Conservation (phyloP, 176 grass and related monocot species). For the Urochloa ruziziensis region DNA sequence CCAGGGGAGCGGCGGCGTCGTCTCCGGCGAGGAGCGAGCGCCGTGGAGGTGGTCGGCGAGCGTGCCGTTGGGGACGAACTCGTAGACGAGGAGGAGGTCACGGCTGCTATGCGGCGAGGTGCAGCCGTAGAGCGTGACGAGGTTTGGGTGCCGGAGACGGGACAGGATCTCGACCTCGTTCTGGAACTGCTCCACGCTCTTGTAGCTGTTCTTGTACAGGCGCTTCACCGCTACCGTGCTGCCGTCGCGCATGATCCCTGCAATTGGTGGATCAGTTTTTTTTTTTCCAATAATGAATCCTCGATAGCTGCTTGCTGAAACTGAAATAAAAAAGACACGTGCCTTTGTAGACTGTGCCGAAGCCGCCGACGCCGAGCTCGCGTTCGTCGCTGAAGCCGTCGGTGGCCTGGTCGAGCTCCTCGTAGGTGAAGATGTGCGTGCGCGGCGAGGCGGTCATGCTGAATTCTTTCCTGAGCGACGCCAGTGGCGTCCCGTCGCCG, state of each 20-base stretch:
- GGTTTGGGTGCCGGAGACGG: slow-evolving; percentile 52
- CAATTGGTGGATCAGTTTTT: no score
- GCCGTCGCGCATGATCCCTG: slow-evolving; percentile 43
- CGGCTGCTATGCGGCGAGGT: slow-evolving; percentile 21
- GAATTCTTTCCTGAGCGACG: slow-evolving; percentile 35
- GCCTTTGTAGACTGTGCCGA: slow-evolving; percentile 66
- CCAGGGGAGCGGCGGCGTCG: background rate
- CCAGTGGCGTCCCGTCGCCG: background rate
- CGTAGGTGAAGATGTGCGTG: slow-evolving; percentile 48
- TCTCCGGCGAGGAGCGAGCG: background rate
- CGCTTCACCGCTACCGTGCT: slow-evolving; percentile 62
- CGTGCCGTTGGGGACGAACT: slow-evolving; percentile 69
- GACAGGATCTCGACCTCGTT: slow-evolving; percentile 77
- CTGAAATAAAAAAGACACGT: background rate
- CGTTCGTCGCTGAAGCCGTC: slow-evolving; percentile 30
- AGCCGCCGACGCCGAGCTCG: slow-evolving; percentile 58
- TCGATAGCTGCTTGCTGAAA: background rate
- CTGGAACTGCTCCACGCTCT: slow-evolving; percentile 57
- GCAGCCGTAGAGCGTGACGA: slow-evolving; percentile 66
- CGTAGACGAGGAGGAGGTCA: slow-evolving; percentile 65
- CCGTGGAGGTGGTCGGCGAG: slow-evolving; percentile 62
- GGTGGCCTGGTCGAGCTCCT: slow-evolving; percentile 62
- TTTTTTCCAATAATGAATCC: no score
- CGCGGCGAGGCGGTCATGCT: background rate
- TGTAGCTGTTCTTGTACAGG: slow-evolving; percentile 67